Evolutionary conservation across 176 grass and related monocot genomes (phyloP), one percentile per base, ranked within the genome.

Genomic region (Oryza glumipatula): DNA sequence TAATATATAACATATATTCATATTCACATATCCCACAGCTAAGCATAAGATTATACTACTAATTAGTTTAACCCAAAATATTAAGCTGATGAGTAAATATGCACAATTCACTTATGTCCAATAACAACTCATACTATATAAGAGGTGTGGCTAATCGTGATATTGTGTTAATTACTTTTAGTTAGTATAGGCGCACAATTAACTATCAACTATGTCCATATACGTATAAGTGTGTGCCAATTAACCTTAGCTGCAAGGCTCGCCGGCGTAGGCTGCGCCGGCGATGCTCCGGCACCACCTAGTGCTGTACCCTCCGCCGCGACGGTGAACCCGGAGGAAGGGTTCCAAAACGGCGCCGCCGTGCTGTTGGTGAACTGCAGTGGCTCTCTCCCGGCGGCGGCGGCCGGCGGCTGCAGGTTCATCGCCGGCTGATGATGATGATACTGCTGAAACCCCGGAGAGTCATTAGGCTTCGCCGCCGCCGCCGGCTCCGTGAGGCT

Each of bases 301-400:
- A 32, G 30, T 1, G 30, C 2, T 32, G 30, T 1, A 1, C 30
- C 30, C 0, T 83, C 76, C 0, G 39, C 61, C 15, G 61, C 33
- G 3, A 64, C 36, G 6, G 23, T 4, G 26, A 86, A 74, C 15
- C 77, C 73, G 3, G 73, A 35, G 35, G 89, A 86, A 65, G 87
- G 77, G 67, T 70, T 94, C 94, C 89, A 90, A 83, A 91, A 97
- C 17, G 83, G 80, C 1, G 58, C 58, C 1, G 58, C 58, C n/a
- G 92, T 82, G 39, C 54, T 74, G n/a, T 83, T 94, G 11, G 63
- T 72, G 79, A 88, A 94, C 38, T 93, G 87, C 13, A 88, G 56
- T 23, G 58, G 7, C 19, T 63, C 58, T 11, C 8, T 63, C 22
- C 8, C n/a, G 58, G 45, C 83, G n/a, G 45, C 83, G n/a, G 45